Evolutionary conservation across 345 rosid genomes (phyloP), one percentile per base, ranked within the genome.

Genomic region (Pugionium dolabratum): DNA sequence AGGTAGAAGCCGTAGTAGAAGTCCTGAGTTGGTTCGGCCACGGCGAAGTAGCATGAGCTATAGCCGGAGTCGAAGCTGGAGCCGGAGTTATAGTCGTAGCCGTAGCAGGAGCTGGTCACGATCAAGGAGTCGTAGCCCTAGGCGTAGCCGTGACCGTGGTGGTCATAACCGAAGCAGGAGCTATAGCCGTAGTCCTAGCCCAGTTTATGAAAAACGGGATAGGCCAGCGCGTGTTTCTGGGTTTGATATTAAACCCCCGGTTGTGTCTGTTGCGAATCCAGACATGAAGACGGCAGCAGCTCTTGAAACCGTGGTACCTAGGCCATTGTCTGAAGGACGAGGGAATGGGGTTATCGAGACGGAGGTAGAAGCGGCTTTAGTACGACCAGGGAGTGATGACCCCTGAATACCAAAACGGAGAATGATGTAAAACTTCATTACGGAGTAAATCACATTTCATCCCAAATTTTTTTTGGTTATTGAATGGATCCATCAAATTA

Each of bases 1-100:
- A 72, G 91, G 87, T 34, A 79, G 97, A 81, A 86, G 86, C 69
- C 79, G 70, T 64, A 85, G 98, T 59, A 82, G 84, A 66, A 94
- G 96, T 75, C 96, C 92, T 32, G 86, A 84, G 2, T 76, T 80
- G 73, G 87, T 82, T 48, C 69, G 86, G 33, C 82, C 88, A 30
- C 70, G 84, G 76, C 78, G 84, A 11, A 29, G 68, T 51, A 82
- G 89, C 41, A 72, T 74, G 4, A 78, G 88, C 74, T 65, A 70
- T n/a, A 80, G 86, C 10, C 61, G 81, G 2, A 76, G 79, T 36
- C 45, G 75, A 2, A 74, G 83, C 40, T 53, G 84, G 1, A 76
- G 86, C 50, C 11, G 66, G 4, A 80, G 87, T 30, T 7, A 78
- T 31, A 85, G 91, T 31, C 49, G 84, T 5, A 79, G 86, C 35